Percentiles rank a stretch among this genome's conserved stretches.
These are phyloP conservation scores for Suillus bovinus DNA, from an alignment of 768 basidiomycete species.

Conservation along the genomic window DNA sequence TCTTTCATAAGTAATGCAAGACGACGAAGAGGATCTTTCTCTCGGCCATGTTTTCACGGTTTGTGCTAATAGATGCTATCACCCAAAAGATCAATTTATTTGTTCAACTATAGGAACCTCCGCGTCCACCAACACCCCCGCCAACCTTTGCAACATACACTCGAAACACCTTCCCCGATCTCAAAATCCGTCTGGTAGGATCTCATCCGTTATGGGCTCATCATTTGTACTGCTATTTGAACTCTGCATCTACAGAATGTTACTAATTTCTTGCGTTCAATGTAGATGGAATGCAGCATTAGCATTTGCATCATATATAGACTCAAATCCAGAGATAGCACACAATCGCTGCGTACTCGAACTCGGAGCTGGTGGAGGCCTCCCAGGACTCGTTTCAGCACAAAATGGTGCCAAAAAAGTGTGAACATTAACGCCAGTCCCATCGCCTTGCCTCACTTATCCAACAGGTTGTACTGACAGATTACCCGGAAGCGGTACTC, in stretches of 20 bases:
- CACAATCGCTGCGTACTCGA: slow-evolving; percentile 63
- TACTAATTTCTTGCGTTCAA: neutral
- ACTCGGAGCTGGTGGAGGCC: slow-evolving; percentile 90
- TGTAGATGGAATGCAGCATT: slow-evolving; percentile 80
- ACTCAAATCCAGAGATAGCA: slow-evolving; percentile 50
- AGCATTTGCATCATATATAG: slow-evolving; percentile 69
- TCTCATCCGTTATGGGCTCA: slow-evolving; percentile 84
- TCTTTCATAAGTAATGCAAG: slow-evolving; percentile 9
- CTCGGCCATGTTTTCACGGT: slow-evolving; percentile 56
- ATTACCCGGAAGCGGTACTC: slow-evolving; percentile 83
- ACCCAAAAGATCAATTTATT: neutral
- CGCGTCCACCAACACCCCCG: slow-evolving; percentile 66
- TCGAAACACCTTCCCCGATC: slow-evolving; percentile 30
- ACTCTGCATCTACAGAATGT: neutral
- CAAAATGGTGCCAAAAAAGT: slow-evolving; percentile 73
- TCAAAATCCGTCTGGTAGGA: slow-evolving; percentile 73
- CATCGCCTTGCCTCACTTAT: neutral
- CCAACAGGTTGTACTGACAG: slow-evolving; percentile 79
- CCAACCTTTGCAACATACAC: slow-evolving; percentile 55
- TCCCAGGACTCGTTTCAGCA: slow-evolving; percentile 78
- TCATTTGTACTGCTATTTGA: slow-evolving; percentile 50
- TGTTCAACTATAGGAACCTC: slow-evolving; percentile 46
- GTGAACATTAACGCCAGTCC: neutral
- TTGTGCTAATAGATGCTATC: slow-evolving; percentile 18
- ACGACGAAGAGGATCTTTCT: slow-evolving; percentile 33